Evolutionary conservation across 164 flowering plant genomes (phyloP).

Genomic region (Chloranthus sessilifolius): DNA sequence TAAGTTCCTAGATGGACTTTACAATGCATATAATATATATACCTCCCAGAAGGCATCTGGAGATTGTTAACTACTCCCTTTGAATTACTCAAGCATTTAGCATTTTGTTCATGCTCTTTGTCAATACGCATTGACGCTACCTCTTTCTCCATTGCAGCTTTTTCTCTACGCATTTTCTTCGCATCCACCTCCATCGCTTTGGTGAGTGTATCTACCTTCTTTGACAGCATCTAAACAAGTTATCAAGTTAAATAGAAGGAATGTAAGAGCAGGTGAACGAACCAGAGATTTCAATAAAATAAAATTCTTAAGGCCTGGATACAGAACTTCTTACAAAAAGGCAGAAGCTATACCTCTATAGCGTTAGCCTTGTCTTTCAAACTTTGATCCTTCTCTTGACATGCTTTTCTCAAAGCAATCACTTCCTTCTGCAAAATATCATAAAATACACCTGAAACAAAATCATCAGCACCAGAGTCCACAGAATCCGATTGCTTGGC

Average conservation of each 20-base stretch:
- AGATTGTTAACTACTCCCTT: conserved; percentile 3
- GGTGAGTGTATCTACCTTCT: conserved; percentile 15
- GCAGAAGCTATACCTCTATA: conserved; percentile 24
- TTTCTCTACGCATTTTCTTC: conserved; percentile 12
- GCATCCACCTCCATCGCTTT: conserved; percentile 17
- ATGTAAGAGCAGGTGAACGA: neutral
- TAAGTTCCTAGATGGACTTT: neutral
- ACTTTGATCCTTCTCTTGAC: conserved; percentile 26
- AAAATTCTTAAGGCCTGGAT: neutral
- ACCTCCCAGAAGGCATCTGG: conserved; percentile 12
- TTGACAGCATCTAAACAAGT: conserved; percentile 6
- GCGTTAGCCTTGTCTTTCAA: conserved; percentile 30
- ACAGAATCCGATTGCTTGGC: conserved; percentile 8
- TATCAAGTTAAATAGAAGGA: neutral
- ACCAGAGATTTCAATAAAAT: neutral
- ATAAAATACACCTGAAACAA: conserved; percentile 22
- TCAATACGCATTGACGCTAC: conserved; percentile 14
- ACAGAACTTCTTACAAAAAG: neutral
- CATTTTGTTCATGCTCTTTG: conserved; percentile 10
- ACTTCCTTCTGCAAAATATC: conserved; percentile 31
- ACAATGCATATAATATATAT: conserved; percentile 1
- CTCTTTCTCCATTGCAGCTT: conserved; percentile 19
- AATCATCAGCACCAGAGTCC: conserved; percentile 11
- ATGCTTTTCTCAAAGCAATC: conserved; percentile 21
- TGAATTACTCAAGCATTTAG: conserved; percentile 6